Evolutionary conservation across 208 protist species (phyloP).

Genomic region (Hexamita inflata): DNA sequence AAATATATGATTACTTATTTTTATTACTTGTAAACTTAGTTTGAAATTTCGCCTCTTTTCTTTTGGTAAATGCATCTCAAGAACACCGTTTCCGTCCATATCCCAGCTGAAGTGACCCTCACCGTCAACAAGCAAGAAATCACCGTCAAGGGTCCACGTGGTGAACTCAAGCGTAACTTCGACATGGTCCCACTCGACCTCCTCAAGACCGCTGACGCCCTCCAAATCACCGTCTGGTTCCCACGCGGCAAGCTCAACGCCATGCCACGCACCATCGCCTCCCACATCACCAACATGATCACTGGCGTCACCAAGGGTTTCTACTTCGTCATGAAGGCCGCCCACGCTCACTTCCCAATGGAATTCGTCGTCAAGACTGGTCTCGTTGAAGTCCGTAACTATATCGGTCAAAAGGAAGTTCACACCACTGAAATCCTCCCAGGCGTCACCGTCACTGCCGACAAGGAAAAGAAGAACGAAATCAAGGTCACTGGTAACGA

Average conservation of each 20-base stretch:
- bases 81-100: not conserved
- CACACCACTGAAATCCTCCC: conserved; percentile 64
- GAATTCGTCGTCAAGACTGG: conserved; percentile 65
- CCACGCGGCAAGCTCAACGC: conserved; percentile 73
- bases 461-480: conserved; percentile 84
- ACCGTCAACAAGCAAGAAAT: conserved; percentile 59
- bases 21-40: too few relatives aligned
- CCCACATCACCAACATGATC: conserved; percentile 94
- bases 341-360: conserved; percentile 98
- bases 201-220: conserved; percentile 44
- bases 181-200: conserved; percentile 71
- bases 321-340: conserved; percentile 93
- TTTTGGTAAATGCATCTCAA: not conserved
- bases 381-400: conserved; percentile 91
- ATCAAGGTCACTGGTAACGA: conserved; percentile 81
- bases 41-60: too few relatives aligned
- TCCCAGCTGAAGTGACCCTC: conserved; percentile 52
- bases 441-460: conserved; percentile 64
- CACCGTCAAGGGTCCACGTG: conserved; percentile 79
- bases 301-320: conserved; percentile 93
- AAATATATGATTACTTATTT: too few relatives aligned
- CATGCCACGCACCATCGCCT: conserved; percentile 73
- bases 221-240: conserved; percentile 78
- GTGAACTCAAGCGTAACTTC: conserved; percentile 73
- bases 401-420: conserved; percentile 90